Conservation (phyloP, 768 basidiomycete genomes). For the Podaxis mareebaensis region DNA sequence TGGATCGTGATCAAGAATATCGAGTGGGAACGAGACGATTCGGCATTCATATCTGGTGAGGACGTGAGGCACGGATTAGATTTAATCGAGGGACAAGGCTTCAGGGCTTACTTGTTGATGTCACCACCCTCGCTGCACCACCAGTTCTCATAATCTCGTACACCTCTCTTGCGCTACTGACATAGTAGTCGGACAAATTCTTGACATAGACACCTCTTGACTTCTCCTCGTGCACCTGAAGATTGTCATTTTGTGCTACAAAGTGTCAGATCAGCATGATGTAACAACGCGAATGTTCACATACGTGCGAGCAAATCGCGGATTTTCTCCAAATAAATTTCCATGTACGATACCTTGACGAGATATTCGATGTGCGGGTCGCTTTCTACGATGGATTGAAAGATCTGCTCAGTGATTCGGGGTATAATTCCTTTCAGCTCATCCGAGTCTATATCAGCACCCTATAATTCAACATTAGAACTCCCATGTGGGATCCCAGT, state of each 20-base stretch:
- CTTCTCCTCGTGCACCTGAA: slow-evolving; percentile 99
- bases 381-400: slow-evolving; percentile 94
- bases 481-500: not conserved
- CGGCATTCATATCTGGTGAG: slow-evolving; percentile 94
- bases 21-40: slow-evolving; percentile 97
- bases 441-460: slow-evolving; percentile 94
- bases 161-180: slow-evolving; percentile 91
- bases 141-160: slow-evolving; percentile 99
- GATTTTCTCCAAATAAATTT: slow-evolving; percentile 97
- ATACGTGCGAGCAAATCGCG: slow-evolving; percentile 93
- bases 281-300: slow-evolving; percentile 31
- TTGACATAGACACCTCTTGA: slow-evolving; percentile 97
- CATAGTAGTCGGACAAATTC: slow-evolving; percentile 96
- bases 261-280: slow-evolving; percentile 15
- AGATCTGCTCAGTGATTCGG: slow-evolving; percentile 98
- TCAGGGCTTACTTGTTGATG: slow-evolving; percentile 79
- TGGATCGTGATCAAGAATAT: slow-evolving; percentile 98
- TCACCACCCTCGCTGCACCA: slow-evolving; percentile 86
- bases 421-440: slow-evolving; percentile 96
- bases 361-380: slow-evolving; percentile 96
- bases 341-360: slow-evolving; percentile 99
- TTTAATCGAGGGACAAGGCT: not conserved
- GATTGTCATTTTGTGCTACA: slow-evolving; percentile 93
- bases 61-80: not conserved
- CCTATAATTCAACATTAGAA: slow-evolving; percentile 46